Conservation (phyloP, 768 basidiomycete species). For the Boletales sp. region DNA sequence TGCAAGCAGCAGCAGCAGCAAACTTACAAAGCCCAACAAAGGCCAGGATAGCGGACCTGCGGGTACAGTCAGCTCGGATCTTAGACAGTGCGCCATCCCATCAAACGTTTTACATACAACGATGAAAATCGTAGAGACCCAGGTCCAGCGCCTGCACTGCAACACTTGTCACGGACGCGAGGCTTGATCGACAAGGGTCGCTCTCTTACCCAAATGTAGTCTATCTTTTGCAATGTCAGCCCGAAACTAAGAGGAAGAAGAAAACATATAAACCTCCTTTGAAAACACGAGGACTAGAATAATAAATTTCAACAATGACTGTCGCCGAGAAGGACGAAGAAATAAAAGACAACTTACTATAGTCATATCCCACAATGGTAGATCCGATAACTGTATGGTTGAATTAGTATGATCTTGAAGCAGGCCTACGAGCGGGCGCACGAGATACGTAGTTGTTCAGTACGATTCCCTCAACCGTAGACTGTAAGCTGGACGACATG, state of each 20-base stretch:
- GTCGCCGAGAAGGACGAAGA: too few relatives aligned
- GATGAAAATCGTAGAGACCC: slow-evolving; percentile 14
- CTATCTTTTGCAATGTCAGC: slow-evolving; percentile 3
- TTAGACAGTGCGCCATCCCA: too few relatives aligned
- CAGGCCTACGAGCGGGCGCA: background rate
- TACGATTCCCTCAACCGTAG: background rate
- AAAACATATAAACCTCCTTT: background rate
- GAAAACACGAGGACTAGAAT: slow-evolving; percentile 5
- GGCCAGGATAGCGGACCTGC: slow-evolving; percentile 14
- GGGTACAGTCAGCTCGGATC: background rate
- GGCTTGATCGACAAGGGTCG: background rate
- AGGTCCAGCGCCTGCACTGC: slow-evolving; percentile 8
- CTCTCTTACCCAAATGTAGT: slow-evolving; percentile 15
- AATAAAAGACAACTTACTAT: background rate
- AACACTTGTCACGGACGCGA: background rate
- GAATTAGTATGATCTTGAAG: background rate
- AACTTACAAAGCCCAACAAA: slow-evolving; percentile 11
- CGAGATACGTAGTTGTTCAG: background rate
- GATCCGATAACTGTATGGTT: background rate
- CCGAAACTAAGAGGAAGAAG: too few relatives aligned
- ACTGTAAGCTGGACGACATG: slow-evolving; percentile 1
- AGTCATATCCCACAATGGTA: slow-evolving; percentile 6
- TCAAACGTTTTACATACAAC: slow-evolving; percentile 6
- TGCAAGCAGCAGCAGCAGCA: too few relatives aligned
- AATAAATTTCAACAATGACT: too few relatives aligned